These are phyloP conservation scores for Musa itinerans DNA, from an alignment of 176 grass and related monocot genomes.

Conservation along the genomic window DNA sequence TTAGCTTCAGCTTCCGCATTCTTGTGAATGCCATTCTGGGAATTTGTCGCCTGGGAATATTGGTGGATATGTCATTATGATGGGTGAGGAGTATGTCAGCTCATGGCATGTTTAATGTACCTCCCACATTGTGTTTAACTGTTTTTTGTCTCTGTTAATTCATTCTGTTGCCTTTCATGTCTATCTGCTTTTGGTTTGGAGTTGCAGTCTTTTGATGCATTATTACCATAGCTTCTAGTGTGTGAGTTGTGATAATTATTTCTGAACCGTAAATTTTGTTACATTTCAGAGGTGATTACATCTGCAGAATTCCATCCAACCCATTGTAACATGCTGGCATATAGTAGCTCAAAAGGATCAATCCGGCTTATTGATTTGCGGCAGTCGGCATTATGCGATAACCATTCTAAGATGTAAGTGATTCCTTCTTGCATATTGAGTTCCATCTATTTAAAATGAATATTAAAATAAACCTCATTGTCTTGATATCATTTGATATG, in stretches of 20 bases:
- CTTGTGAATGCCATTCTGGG: no score
- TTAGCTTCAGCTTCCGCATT: no score
- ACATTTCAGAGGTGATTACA: conserved; percentile 88
- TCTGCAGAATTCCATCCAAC: conserved; percentile 94
- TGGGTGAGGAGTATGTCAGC: no score
- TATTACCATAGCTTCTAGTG: no score
- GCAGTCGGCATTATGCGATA: conserved; percentile 92
- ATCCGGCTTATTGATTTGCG: conserved; percentile 98
- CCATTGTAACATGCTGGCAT: conserved; percentile 87
- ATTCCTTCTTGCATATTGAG: neutral
- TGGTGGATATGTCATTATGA: no score
- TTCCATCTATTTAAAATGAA: neutral
- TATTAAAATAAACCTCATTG: neutral
- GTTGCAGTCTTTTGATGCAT: no score
- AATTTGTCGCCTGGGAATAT: no score
- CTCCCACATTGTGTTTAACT: no score
- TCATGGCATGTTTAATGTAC: no score
- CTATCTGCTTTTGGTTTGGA: no score
- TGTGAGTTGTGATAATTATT: neutral
- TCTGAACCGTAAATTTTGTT: neutral
- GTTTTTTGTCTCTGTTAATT: no score
- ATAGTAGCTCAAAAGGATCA: conserved; percentile 99
- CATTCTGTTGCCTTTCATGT: no score
- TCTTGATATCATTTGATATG: conserved; percentile 14
- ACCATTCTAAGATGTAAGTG: conserved; percentile 93